Base-by-base conservation (phyloP, 2,329 filamentous ascomycete species). In the Trichoderma sp. region DNA sequence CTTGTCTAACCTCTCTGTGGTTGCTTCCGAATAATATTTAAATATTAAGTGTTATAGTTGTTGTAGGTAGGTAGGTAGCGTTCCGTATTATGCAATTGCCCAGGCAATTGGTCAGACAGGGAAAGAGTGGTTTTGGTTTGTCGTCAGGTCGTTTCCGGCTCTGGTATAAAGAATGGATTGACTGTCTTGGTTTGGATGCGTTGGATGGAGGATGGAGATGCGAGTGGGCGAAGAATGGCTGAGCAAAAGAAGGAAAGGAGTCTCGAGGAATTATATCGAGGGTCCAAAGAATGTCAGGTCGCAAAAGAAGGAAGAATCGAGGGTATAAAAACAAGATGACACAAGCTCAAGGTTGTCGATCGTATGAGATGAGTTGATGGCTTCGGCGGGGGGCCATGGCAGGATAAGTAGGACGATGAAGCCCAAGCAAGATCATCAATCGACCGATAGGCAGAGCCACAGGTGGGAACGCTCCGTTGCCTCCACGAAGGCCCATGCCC, bases 281-380 rank as follows among this genome's bases (percentile, higher is more conserved):
- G 79, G 81, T 81, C 82, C 78, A 69, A 79, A 77, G 75, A 76
- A 70, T 28, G 65, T 32, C 28, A 58, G 68, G 69, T 59, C 64
- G 67, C 74, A 79, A 83, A 83, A 81, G 79, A 83, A 83, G 80
- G 78, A 83, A 82, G 82, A 83, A 82, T 80, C 81, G 79, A 81
- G 81, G 81, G 79, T 79, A 81, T 78, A 80, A 81, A 78, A 73
- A 75, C 71, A 81, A 77, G 77, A 82, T 81, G 79, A 83, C 77
- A 79, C 73, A 75, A 74, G 74, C 74, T 72, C 81, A 74, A 79
- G 77, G 81, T 79, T 84, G 82, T 80, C 81, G 81, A 84, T 85
- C 82, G 80, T 82, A 79, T 80, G 77, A 26, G 77, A 60, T 76
- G 75, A 79, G 76, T 74, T 76, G 79, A 76, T 73, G 72, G 77